Percentiles rank a stretch among this genome's conserved stretches.
phyloP scores from a whole-genome alignment of 257 asterid genomes.

The Echites panduratus region DNA sequence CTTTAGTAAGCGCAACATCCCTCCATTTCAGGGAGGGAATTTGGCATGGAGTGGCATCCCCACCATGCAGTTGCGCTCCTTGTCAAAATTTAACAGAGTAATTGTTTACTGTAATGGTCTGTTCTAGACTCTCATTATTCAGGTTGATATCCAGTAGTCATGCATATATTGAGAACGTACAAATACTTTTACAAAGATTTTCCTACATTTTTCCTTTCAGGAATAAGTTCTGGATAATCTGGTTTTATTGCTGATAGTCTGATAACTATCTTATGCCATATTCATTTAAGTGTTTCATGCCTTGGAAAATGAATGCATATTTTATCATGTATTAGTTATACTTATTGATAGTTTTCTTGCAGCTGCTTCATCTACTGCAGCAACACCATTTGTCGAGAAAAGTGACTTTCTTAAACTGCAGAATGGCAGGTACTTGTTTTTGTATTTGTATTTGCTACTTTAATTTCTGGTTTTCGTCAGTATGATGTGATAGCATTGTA shows the following conservation, averaged over 20 bases:
- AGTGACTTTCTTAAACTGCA: slow-evolving; percentile 88
- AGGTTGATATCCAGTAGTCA: slow-evolving; percentile 56
- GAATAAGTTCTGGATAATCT: background rate
- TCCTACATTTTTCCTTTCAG: background rate
- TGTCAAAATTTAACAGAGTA: slow-evolving; percentile 60
- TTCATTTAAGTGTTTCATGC: background rate
- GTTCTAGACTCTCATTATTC: slow-evolving; percentile 90
- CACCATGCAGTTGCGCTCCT: slow-evolving; percentile 58
- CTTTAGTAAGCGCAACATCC: slow-evolving; percentile 57
- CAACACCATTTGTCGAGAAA: slow-evolving; percentile 49
- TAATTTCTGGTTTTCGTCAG: background rate
- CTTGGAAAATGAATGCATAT: background rate
- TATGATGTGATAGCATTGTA: slow-evolving; percentile 1
- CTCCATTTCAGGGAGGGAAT: slow-evolving; percentile 55
- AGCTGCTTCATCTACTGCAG: slow-evolving; percentile 60
- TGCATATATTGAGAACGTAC: slow-evolving; percentile 24
- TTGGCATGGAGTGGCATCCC: slow-evolving; percentile 75
- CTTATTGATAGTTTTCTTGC: slow-evolving; percentile 39
- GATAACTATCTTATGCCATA: background rate
- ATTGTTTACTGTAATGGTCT: slow-evolving; percentile 92
- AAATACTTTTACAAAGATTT: slow-evolving; percentile 22
- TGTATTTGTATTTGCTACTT: background rate
- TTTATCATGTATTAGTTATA: slow-evolving; percentile 8
- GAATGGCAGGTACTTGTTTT: slow-evolving; percentile 73
- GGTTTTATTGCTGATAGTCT: background rate